A percentile compares a stretch with the other conserved stretches of the same genome.
Conservation (phyloP, 768 basidiomycete species). For the Leccinum ochraceum region DNA sequence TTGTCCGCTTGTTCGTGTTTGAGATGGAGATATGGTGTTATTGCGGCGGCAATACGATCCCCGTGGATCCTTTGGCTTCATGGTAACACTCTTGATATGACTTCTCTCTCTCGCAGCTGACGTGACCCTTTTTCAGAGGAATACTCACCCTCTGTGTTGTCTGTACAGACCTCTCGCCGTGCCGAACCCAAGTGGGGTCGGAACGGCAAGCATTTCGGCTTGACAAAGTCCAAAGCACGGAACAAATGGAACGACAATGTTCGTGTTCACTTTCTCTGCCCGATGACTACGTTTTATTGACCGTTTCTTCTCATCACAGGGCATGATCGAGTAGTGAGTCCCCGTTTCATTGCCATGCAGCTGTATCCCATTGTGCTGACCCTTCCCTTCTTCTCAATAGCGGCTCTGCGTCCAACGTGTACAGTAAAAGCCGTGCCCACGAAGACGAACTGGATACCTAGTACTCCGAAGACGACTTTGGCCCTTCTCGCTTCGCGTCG, state of each 20-base stretch:
- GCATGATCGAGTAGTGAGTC: conserved; percentile 72
- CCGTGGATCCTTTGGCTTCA: conserved; percentile 72
- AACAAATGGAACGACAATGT: conserved; percentile 85
- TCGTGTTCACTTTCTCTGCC: conserved; percentile 24
- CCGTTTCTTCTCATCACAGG: conserved; percentile 40
- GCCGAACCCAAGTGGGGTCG: conserved; percentile 66
- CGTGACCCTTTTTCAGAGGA: conserved; percentile 43
- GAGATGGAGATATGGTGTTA: conserved; percentile 87
- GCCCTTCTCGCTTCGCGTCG: conserved; percentile 11
- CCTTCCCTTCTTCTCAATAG: conserved; percentile 34
- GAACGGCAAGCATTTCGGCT: conserved; percentile 73
- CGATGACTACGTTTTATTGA: conserved; percentile 2
- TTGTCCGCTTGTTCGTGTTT: conserved; percentile 58
- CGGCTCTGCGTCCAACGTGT: conserved; percentile 80
- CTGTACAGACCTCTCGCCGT: conserved; percentile 71
- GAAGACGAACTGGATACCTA: conserved; percentile 60
- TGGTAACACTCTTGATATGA: conserved; percentile 18
- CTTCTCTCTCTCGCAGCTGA: conserved; percentile 5
- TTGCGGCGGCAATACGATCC: conserved; percentile 68
- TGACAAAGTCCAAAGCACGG: conserved; percentile 80
- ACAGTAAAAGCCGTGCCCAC: conserved; percentile 75
- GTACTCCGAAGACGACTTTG: too few relatives aligned
- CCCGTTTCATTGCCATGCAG: neutral
- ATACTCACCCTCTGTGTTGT: conserved; percentile 78
- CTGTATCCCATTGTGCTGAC: neutral